Conservation (phyloP, 306 rosid species). For the Sicyos edulis region DNA sequence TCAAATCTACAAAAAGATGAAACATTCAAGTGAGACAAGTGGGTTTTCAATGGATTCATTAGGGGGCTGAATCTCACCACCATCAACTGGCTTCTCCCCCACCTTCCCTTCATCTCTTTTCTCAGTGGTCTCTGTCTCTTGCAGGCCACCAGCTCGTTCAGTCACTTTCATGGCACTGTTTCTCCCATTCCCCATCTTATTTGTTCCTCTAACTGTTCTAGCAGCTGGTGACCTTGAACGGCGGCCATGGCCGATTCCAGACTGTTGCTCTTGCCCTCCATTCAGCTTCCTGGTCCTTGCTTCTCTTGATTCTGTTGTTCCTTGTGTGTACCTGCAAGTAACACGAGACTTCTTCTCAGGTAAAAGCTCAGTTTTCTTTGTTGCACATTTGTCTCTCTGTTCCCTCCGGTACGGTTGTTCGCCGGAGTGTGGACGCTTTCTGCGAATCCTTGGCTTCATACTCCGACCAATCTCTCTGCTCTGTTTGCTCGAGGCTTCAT, state of each 20-base stretch:
- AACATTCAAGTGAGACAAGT: constrained; percentile 76
- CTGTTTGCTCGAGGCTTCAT: constrained; percentile 64
- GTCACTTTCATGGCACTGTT: constrained; percentile 29
- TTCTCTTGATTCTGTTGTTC: constrained; percentile 36
- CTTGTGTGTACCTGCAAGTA: constrained; percentile 28
- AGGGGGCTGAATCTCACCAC: constrained; percentile 25
- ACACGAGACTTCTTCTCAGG: constrained; percentile 35
- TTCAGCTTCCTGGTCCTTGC: constrained; percentile 34
- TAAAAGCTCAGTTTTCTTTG: constrained; percentile 27
- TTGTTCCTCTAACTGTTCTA: constrained; percentile 27
- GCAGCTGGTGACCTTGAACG: constrained; percentile 63
- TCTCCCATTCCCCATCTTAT: neutral
- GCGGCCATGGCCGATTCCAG: constrained; percentile 32
- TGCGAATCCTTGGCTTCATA: constrained; percentile 18
- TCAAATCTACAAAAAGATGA: constrained; percentile 67
- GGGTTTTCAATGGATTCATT: constrained; percentile 65
- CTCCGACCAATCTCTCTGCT: constrained; percentile 37
- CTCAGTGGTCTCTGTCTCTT: constrained; percentile 20
- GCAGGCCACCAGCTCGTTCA: constrained; percentile 25
- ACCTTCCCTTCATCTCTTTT: constrained; percentile 21
- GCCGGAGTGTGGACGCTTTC: constrained; percentile 47
- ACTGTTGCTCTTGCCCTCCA: constrained; percentile 30
- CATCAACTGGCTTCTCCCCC: constrained; percentile 30
- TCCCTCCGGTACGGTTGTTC: constrained; percentile 34
- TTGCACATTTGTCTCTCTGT: constrained; percentile 30